Conservation (phyloP, 176 grass and related monocot species). For the Aegilops tauschii region DNA sequence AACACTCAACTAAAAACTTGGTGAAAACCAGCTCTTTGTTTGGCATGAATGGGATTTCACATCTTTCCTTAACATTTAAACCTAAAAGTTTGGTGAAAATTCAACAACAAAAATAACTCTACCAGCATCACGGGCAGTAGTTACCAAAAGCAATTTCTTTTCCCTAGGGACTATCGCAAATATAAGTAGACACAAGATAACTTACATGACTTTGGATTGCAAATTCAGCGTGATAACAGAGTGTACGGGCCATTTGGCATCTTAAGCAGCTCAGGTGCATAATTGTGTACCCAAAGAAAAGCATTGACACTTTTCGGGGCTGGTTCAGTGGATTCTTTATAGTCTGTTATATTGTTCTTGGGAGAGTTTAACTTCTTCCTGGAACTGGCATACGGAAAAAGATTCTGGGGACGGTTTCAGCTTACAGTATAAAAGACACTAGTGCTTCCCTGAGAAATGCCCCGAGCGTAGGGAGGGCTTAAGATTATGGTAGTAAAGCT, state of each 20-base stretch:
- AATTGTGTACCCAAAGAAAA: not conserved
- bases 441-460: not conserved
- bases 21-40: not conserved
- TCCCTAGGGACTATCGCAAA: not conserved
- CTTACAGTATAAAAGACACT: not conserved
- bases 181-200: not conserved
- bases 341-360: not conserved
- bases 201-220: not conserved
- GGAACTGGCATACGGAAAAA: not conserved
- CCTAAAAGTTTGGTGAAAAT: not conserved
- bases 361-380: not conserved
- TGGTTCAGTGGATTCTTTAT: not conserved
- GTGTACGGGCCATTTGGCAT: not conserved
- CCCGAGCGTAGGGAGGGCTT: not conserved
- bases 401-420: not conserved
- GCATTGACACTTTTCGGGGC: not conserved
- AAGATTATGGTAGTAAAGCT: not conserved
- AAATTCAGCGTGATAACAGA: not conserved
- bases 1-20: not conserved
- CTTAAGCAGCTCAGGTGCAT: not conserved
- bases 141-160: not conserved
- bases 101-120: not conserved
- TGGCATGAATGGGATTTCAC: not conserved
- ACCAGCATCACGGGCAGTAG: not conserved
- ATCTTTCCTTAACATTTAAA: not conserved